Conservation (phyloP, 202 grass and related monocot genomes). For the Bolboschoenoplectus hybrid region DNA sequence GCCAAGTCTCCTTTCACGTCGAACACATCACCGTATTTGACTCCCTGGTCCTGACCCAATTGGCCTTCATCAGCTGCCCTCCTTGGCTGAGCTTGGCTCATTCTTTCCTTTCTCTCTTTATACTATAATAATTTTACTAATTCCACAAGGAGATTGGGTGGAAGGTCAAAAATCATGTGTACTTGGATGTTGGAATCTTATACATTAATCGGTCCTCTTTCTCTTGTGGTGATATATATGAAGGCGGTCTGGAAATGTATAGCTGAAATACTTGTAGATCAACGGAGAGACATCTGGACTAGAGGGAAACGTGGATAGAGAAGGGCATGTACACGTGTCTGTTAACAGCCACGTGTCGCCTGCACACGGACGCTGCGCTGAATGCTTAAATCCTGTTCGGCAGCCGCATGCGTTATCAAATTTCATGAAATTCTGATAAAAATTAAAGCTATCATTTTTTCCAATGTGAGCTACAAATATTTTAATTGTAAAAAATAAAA, state of each 20-base stretch:
- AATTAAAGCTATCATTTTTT: too few relatives aligned
- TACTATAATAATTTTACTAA: too few relatives aligned
- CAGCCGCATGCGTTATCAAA: too few relatives aligned
- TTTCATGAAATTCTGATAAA: not conserved
- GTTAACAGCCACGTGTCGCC: not conserved
- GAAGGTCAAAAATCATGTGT: not conserved
- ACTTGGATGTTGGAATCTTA: not conserved
- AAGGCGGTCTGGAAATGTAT: not conserved
- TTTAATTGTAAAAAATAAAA: too few relatives aligned
- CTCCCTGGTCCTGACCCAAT: slow-evolving; percentile 18
- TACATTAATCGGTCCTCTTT: not conserved
- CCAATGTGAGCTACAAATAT: too few relatives aligned
- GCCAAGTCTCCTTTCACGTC: slow-evolving; percentile 48
- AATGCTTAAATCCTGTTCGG: too few relatives aligned
- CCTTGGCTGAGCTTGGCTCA: slow-evolving; percentile 68
- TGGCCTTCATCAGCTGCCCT: slow-evolving; percentile 29
- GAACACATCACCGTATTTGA: slow-evolving; percentile 68
- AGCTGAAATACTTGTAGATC: not conserved
- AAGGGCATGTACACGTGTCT: not conserved
- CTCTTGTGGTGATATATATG: not conserved
- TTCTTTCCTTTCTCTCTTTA: not conserved
- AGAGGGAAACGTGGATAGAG: not conserved
- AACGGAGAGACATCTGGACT: not conserved
- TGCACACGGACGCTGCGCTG: not conserved
- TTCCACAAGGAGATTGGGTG: not conserved